Evolutionary conservation across 2,329 filamentous ascomycete species (phyloP), one percentile per base, ranked within the genome.

Genomic region (Ilyonectria robusta): DNA sequence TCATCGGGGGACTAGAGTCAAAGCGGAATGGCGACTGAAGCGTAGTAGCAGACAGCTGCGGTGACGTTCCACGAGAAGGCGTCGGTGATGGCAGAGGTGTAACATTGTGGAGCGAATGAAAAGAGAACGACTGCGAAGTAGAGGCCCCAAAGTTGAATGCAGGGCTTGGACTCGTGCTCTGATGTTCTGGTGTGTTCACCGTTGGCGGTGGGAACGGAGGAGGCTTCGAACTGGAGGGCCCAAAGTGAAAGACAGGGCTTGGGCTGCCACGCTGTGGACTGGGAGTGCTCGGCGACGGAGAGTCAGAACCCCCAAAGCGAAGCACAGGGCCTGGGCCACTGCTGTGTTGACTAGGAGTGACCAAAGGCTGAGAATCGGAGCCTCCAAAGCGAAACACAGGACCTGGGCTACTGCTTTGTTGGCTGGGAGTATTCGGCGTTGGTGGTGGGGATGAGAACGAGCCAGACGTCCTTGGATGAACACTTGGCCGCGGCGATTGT

Each of bases 11-110:
- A 11, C 23, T 54, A 10, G 54, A 17, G 23, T 1, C n/a, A n/a
- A 44, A 31, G 2, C 4, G 33, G 51, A 55, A 40, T 42, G 54
- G 37, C 19, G 56, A 44, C 29, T 48, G 55, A 15, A 56, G 13
- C 37, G 40, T 47, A 53, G 33, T 21, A 33, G 57, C 15, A 15
- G 35, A 26, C 37, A 23, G 47, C 15, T 57, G 29, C 26, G 65
- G 60, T 7, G 42, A 48, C 9, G 19, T 13, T 35, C 29, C 13
- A n/a, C 48, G 55, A 58, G 57, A 60, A 21, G 46, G 31, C 10
- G 57, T 51, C 13, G 57, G 57, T 4, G 58, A 48, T n/a, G 50
- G 42, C 29, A 60, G 19, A 10, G 60, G 60, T 15, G 60, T 63
- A 13, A 58, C 15, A 35, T 57, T 63, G n/a, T 63, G 53, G 6